Percentiles rank a stretch among this genome's conserved stretches.
These are phyloP conservation scores for Yamadazyma mexicana DNA, from an alignment of 1,139 yeast species.

Conservation along the genomic window DNA sequence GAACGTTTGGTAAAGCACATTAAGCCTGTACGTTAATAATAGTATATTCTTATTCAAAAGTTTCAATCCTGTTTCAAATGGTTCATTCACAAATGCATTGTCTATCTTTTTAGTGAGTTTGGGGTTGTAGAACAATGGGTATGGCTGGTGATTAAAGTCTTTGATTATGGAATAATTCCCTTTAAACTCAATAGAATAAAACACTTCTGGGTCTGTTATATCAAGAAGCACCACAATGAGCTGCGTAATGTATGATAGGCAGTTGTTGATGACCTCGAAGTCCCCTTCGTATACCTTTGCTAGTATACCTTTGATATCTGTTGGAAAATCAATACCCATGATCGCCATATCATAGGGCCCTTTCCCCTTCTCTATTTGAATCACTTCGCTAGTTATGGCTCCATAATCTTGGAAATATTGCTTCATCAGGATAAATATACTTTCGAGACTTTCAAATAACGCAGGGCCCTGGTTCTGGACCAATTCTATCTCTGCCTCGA, in stretches of 20 bases:
- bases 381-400: conserved; percentile 22
- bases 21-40: conserved; percentile 25
- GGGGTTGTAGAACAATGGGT: conserved; percentile 29
- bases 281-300: conserved; percentile 30
- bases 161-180: conserved; percentile 26
- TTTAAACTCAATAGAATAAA: conserved; percentile 26
- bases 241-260: conserved; percentile 31
- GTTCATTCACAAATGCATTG: conserved; percentile 21
- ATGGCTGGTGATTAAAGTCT: conserved; percentile 23
- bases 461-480: conserved; percentile 30
- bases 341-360: conserved; percentile 29
- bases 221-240: conserved; percentile 24
- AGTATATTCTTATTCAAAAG: conserved; percentile 35
- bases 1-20: conserved; percentile 14
- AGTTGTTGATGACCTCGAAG: conserved; percentile 29
- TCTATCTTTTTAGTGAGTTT: conserved; percentile 22
- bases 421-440: conserved; percentile 25
- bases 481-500: conserved; percentile 27
- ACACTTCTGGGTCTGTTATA: conserved; percentile 27
- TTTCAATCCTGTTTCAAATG: conserved; percentile 35
- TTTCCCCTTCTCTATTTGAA: conserved; percentile 28
- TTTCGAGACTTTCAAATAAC: conserved; percentile 22
- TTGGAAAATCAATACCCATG: conserved; percentile 39
- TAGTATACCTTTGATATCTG: conserved; percentile 29
- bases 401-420: conserved; percentile 19